Conservation (phyloP, 2,329 filamentous ascomycete species). For the Triangularia setosa region DNA sequence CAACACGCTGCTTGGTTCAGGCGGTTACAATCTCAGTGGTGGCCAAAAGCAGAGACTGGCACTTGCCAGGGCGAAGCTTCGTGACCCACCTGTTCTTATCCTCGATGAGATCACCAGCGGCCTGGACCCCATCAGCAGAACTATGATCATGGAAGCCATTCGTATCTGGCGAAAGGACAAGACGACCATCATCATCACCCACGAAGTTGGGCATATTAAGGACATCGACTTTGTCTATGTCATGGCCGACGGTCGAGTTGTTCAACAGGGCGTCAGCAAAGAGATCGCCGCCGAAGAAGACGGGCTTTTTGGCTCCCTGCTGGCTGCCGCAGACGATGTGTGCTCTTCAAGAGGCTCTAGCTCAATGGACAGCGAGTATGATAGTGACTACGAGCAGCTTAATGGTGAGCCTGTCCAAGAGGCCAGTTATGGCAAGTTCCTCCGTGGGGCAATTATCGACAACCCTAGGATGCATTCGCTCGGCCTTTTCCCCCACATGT, state of each 20-base stretch:
- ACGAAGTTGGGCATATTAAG: constrained; percentile 75
- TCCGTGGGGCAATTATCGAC: constrained; percentile 12
- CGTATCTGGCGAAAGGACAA: constrained; percentile 72
- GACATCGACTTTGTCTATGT: constrained; percentile 75
- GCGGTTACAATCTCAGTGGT: constrained; percentile 72
- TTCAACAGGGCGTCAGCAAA: constrained; percentile 63
- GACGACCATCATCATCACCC: constrained; percentile 91
- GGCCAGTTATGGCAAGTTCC: constrained; percentile 13
- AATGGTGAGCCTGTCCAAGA: constrained; percentile 12
- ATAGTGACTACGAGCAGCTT: neutral
- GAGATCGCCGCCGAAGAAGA: constrained; percentile 45
- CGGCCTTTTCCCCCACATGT: constrained; percentile 17
- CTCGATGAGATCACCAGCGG: constrained; percentile 87
- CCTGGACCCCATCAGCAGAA: constrained; percentile 68
- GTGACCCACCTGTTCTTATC: constrained; percentile 76
- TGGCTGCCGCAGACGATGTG: constrained; percentile 25
- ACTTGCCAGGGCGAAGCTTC: constrained; percentile 71
- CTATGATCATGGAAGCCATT: constrained; percentile 68
- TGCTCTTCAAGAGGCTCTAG: constrained; percentile 1
- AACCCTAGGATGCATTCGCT: constrained; percentile 12
- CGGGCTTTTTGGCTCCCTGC: constrained; percentile 46
- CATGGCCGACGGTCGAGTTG: constrained; percentile 64
- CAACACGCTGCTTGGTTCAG: constrained; percentile 65
- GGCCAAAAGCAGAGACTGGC: constrained; percentile 81
- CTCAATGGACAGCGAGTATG: constrained; percentile 3